phyloP scores from a whole-genome alignment of 2,329 filamentous ascomycete species.

The Aspergillus tamarii region DNA sequence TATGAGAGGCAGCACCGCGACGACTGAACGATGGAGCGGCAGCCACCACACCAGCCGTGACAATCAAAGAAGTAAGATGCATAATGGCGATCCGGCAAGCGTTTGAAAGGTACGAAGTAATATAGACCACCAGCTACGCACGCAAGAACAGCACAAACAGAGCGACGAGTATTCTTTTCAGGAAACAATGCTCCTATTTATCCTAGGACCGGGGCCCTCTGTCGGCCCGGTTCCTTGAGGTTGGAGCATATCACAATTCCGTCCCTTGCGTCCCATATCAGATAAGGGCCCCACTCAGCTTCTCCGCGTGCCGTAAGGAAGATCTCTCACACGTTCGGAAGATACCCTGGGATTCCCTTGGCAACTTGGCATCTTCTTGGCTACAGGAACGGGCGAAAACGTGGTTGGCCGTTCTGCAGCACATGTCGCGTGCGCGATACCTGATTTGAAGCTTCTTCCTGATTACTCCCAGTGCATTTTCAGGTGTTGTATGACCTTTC shows the following conservation, averaged over 20 bases:
- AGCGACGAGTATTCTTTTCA: not conserved
- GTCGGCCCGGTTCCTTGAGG: not conserved
- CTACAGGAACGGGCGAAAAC: not conserved
- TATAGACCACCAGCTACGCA: not conserved
- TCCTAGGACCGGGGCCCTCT: not conserved
- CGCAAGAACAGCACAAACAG: not conserved
- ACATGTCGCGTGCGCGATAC: not conserved
- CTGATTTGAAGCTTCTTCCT: not conserved
- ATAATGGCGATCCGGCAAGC: slow-evolving; percentile 3
- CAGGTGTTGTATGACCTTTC: not conserved
- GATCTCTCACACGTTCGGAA: not conserved
- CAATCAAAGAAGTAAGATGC: slow-evolving; percentile 17
- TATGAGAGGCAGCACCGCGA: not conserved
- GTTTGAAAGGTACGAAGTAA: not conserved
- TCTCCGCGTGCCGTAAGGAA: not conserved
- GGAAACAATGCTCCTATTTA: not conserved
- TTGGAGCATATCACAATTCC: not conserved
- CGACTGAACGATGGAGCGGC: slow-evolving; percentile 17
- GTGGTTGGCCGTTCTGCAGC: not conserved
- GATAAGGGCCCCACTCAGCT: not conserved
- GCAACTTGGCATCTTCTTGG: slow-evolving; percentile 2
- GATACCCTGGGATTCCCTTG: not conserved
- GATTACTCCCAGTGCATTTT: not conserved
- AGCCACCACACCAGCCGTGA: slow-evolving; percentile 15
- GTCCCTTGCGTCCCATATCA: not conserved